Evolutionary conservation across 2,329 filamentous ascomycete genomes (phyloP), one percentile per base, ranked within the genome.

Genomic region (Fusarium neocosmosporiellum): DNA sequence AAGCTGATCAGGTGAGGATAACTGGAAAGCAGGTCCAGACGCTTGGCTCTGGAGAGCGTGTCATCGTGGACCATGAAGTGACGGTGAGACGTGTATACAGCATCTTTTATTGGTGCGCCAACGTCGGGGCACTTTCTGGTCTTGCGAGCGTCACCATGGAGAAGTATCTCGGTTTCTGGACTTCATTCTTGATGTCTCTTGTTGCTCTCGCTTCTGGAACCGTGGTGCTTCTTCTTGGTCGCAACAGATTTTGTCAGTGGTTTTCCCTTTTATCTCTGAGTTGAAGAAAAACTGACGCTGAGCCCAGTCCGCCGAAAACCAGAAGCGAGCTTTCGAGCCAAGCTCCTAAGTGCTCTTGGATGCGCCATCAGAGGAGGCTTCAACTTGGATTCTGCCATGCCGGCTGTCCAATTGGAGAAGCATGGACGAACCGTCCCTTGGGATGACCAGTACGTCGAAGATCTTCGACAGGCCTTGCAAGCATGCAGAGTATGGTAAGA

Each of bases 51-150:
- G 48, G 48, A 20, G 89, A 92, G 78, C 87, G 89, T 22, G 89
- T 93, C 33, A 91, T 93, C 57, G 85, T 91, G n/a, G 91, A 93
- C 70, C 91, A 91, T 1, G 89, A 90, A 70, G 86, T 89, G 24
- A 93, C 90, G 5, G 84, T 90, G 1, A 87, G 89, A 54, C 86
- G 91, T 24, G 90, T 93, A 69, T 93, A 92, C 84, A 85, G 92
- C 69, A 92, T 90, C 82, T 89, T 88, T 77, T 88, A 89, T 73
- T 80, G 88, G 33, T 80, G 88, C 74, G 87, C 88, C 79, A 89
- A 89, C 74, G 80, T 89, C 53, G 88, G 88, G 37, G 85, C 84
- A 64, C 86, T 88, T 74, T 85, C 86, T 76, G 84, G 84, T 57
- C 85, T 88, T 22, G 85, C 85, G 14, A 89, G 87, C 31, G 83